These are phyloP conservation scores for Sophora flavescens DNA, from an alignment of 306 rosid species.

Conservation along the genomic window DNA sequence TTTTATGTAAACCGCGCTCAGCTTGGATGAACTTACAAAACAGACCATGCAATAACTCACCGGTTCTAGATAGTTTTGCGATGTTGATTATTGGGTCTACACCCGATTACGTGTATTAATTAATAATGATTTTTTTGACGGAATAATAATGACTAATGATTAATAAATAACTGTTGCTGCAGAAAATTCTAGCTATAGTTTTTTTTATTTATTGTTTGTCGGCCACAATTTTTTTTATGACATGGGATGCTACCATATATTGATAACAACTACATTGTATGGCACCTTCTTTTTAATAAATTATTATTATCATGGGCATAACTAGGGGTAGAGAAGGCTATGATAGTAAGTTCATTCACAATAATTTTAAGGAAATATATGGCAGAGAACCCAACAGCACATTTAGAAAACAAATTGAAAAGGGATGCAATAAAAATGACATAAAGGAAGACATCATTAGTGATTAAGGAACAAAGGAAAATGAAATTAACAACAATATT, in stretches of 20 bases:
- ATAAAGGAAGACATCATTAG: no score
- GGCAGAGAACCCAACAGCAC: neutral
- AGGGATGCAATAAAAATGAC: neutral
- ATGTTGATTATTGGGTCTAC: neutral
- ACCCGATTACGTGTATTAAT: conserved; percentile 14
- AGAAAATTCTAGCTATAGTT: neutral
- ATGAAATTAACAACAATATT: no score
- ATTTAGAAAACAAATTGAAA: no score
- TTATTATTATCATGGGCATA: no score
- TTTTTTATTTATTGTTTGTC: neutral
- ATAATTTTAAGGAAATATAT: neutral
- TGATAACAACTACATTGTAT: no score
- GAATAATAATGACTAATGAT: no score
- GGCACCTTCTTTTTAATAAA: no score
- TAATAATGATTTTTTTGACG: no score
- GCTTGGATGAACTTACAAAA: neutral
- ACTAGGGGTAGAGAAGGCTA: no score
- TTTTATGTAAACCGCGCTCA: neutral
- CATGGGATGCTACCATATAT: no score
- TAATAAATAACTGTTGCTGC: neutral
- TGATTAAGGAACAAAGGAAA: no score
- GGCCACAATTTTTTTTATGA: neutral
- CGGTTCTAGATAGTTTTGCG: neutral
- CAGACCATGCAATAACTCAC: conserved; percentile 1
- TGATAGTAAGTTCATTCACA: neutral